phyloP scores from a whole-genome alignment of 2,329 filamentous ascomycete species.

The Hymenoscyphus repandus region DNA sequence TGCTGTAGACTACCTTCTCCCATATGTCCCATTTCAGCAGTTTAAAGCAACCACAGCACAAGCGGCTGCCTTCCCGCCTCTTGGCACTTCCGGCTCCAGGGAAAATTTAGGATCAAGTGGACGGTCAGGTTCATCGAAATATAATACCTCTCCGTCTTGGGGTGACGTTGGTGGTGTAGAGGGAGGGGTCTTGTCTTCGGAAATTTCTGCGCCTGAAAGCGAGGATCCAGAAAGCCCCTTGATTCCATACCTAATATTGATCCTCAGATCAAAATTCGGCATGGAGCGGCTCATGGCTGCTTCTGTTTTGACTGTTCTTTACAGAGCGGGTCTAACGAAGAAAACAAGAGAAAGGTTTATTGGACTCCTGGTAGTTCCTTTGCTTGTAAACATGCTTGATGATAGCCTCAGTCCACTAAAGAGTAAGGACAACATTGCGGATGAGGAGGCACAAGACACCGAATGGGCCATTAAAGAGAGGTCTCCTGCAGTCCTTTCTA shows the following conservation, averaged over 20 bases:
- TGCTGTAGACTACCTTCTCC: slow-evolving; percentile 62
- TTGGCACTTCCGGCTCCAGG: slow-evolving; percentile 40
- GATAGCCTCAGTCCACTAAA: slow-evolving; percentile 39
- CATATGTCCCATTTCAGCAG: slow-evolving; percentile 44
- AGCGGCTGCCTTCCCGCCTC: slow-evolving; percentile 47
- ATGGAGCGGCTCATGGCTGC: slow-evolving; percentile 63
- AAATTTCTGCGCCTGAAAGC: slow-evolving; percentile 32
- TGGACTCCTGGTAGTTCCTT: slow-evolving; percentile 62
- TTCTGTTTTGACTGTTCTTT: slow-evolving; percentile 63
- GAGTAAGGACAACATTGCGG: slow-evolving; percentile 36
- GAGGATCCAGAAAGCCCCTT: slow-evolving; percentile 66
- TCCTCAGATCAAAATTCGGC: slow-evolving; percentile 52
- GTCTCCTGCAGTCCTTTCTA: slow-evolving; percentile 70
- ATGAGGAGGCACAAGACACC: slow-evolving; percentile 34
- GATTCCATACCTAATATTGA: slow-evolving; percentile 66
- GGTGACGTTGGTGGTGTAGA: slow-evolving; percentile 16
- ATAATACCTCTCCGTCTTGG: slow-evolving; percentile 17
- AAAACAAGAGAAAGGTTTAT: slow-evolving; percentile 60
- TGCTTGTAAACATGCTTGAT: slow-evolving; percentile 62
- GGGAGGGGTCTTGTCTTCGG: slow-evolving; percentile 11
- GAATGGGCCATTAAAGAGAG: slow-evolving; percentile 58
- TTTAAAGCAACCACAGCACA: slow-evolving; percentile 31
- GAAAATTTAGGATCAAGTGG: slow-evolving; percentile 31
- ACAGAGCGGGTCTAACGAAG: slow-evolving; percentile 61
- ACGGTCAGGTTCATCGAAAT: slow-evolving; percentile 18